Evolutionary conservation across 495 filamentous ascomycete genomes (phyloP).

Genomic region (Neurospora sublineolata): DNA sequence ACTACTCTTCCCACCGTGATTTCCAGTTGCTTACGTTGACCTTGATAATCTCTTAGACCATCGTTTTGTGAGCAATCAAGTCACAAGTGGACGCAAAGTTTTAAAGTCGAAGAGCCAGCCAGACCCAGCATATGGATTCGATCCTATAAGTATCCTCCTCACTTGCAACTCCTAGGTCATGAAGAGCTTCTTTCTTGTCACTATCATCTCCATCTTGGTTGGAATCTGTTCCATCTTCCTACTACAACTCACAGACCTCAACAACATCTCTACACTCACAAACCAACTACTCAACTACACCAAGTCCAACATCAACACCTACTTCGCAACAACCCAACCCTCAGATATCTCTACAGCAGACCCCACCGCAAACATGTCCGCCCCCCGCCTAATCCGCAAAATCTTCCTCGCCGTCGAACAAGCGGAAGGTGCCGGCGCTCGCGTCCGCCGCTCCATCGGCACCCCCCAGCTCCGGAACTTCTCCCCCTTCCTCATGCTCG

Average conservation of each 20-base stretch:
- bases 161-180: neutral
- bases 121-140: neutral
- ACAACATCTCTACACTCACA: slow-evolving; percentile 4
- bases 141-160: slow-evolving; percentile 5
- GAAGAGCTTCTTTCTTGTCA: slow-evolving; percentile 22
- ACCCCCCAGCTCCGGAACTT: slow-evolving; percentile 75
- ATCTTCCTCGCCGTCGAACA: slow-evolving; percentile 78
- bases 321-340: neutral
- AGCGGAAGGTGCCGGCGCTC: slow-evolving; percentile 78
- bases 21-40: neutral
- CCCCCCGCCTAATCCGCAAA: slow-evolving; percentile 65
- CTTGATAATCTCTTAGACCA: neutral
- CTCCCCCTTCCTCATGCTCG: slow-evolving; percentile 93
- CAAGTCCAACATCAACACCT: neutral
- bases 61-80: neutral
- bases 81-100: neutral
- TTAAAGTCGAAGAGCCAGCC: neutral
- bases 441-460: slow-evolving; percentile 81
- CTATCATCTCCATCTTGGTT: slow-evolving; percentile 26
- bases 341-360: neutral
- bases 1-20: neutral
- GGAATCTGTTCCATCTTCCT: slow-evolving; percentile 27
- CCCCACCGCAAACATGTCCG: slow-evolving; percentile 41
- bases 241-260: slow-evolving; percentile 15
- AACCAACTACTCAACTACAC: neutral